phyloP scores from a whole-genome alignment of 805 yeast genomes.

The Candida mattraensis region DNA sequence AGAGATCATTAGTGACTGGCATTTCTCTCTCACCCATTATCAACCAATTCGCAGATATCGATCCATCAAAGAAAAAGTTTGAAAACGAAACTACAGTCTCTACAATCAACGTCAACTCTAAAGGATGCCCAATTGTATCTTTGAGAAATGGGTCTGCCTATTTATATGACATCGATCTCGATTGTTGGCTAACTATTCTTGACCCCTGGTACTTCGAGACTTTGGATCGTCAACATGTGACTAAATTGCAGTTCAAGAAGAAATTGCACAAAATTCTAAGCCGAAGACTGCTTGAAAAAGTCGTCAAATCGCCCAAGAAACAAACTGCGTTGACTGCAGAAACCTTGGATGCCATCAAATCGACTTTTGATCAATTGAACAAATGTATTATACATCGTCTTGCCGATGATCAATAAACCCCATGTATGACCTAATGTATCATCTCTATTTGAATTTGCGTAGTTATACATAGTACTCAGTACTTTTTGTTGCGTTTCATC shows the following conservation, averaged over 20 bases:
- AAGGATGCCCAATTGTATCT: conserved; percentile 45
- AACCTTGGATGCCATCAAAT: conserved; percentile 4
- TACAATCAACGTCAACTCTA: conserved; percentile 25
- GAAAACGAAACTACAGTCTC: conserved; percentile 24
- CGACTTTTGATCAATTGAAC: conserved; percentile 15
- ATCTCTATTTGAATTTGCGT: not conserved
- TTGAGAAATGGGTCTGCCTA: conserved; percentile 41
- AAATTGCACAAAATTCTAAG: conserved; percentile 14
- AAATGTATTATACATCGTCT: conserved; percentile 7
- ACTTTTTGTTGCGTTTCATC: conserved; percentile 25
- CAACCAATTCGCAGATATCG: conserved; percentile 36
- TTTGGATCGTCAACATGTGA: conserved; percentile 5
- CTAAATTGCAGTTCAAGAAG: conserved; percentile 6
- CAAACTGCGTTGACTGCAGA: not conserved
- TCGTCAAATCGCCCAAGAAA: conserved; percentile 2
- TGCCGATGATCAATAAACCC: not conserved
- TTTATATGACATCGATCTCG: conserved; percentile 41
- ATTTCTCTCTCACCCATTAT: conserved; percentile 55
- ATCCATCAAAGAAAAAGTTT: conserved; percentile 22
- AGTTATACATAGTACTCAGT: conserved; percentile 6
- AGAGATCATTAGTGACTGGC: conserved; percentile 38
- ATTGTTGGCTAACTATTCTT: conserved; percentile 47
- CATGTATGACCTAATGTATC: too few relatives aligned
- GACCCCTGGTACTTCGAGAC: conserved; percentile 37
- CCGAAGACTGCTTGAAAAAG: conserved; percentile 14